Evolutionary conservation across 306 rosid genomes (phyloP).

Genomic region (Argentina anserina): DNA sequence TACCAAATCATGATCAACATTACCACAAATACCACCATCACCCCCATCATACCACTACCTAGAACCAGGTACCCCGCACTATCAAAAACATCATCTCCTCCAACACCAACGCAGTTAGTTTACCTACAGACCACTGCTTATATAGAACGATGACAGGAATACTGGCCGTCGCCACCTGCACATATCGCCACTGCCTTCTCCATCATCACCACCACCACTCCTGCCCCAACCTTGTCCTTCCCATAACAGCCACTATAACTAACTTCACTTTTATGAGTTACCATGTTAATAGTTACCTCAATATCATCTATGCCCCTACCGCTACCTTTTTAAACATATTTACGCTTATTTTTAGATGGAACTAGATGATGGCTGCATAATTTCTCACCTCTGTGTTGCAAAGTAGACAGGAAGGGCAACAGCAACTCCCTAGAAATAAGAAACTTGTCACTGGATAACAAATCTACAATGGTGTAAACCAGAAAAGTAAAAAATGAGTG

Average conservation of each 20-base stretch:
- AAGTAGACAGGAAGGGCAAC: slow-evolving; percentile 97
- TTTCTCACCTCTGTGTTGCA: slow-evolving; percentile 83
- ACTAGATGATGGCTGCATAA: neutral
- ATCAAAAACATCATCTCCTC: neutral
- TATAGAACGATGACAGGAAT: neutral
- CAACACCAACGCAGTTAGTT: neutral
- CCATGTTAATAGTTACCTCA: neutral
- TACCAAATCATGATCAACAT: neutral
- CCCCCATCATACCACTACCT: neutral
- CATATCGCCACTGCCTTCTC: neutral
- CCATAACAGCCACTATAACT: neutral
- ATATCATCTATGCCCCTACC: neutral
- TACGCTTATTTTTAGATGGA: neutral
- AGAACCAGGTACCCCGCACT: neutral
- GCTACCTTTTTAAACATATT: neutral
- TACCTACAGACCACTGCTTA: neutral
- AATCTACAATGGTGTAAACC: neutral
- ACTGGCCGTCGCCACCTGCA: neutral
- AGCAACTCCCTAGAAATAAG: slow-evolving; percentile 66
- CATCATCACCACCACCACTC: neutral
- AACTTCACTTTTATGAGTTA: neutral
- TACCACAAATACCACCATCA: neutral
- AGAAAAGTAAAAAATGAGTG: slow-evolving; percentile 6
- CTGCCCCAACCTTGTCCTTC: neutral
- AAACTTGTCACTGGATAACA: slow-evolving; percentile 1